phyloP scores from a whole-genome alignment of 352 stramenopile species.

The Salisapilia sapeloensis region DNA sequence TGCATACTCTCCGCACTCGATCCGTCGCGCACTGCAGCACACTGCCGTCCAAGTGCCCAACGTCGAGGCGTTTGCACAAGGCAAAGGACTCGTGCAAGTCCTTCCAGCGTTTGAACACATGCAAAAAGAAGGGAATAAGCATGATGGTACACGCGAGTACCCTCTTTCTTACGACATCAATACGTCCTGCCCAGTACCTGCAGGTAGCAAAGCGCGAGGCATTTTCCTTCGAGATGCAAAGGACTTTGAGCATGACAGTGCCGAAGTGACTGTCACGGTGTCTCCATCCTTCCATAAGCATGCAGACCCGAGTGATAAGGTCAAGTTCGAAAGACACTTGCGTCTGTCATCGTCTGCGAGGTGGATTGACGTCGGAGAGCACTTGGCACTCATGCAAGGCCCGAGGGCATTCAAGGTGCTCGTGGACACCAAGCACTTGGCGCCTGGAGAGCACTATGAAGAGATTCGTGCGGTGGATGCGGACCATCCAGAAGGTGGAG shows the following conservation, averaged over 20 bases:
- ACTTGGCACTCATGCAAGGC: slow-evolving; percentile 77
- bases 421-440: slow-evolving; percentile 73
- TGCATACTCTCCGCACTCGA: slow-evolving; percentile 72
- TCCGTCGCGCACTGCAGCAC: slow-evolving; percentile 80
- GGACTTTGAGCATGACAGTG: slow-evolving; percentile 62
- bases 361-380: slow-evolving; percentile 80
- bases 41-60: slow-evolving; percentile 48
- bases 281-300: slow-evolving; percentile 81
- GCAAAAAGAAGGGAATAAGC: slow-evolving; percentile 16
- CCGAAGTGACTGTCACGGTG: slow-evolving; percentile 71
- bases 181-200: slow-evolving; percentile 17
- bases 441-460: slow-evolving; percentile 67
- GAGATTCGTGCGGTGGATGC: slow-evolving; percentile 75
- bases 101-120: slow-evolving; percentile 63
- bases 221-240: slow-evolving; percentile 68
- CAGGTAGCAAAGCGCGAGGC: slow-evolving; percentile 30
- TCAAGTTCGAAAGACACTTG: slow-evolving; percentile 82
- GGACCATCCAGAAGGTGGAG: slow-evolving; percentile 30
- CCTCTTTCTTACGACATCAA: slow-evolving; percentile 26
- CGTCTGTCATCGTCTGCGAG: slow-evolving; percentile 56
- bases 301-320: slow-evolving; percentile 55
- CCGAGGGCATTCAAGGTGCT: slow-evolving; percentile 80
- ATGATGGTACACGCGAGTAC: slow-evolving; percentile 47
- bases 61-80: slow-evolving; percentile 57
- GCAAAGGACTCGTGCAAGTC: slow-evolving; percentile 68